These are phyloP conservation scores for Ustilago vetiveriae DNA, from an alignment of 1,284 basidiomycete genomes.

Conservation along the genomic window DNA sequence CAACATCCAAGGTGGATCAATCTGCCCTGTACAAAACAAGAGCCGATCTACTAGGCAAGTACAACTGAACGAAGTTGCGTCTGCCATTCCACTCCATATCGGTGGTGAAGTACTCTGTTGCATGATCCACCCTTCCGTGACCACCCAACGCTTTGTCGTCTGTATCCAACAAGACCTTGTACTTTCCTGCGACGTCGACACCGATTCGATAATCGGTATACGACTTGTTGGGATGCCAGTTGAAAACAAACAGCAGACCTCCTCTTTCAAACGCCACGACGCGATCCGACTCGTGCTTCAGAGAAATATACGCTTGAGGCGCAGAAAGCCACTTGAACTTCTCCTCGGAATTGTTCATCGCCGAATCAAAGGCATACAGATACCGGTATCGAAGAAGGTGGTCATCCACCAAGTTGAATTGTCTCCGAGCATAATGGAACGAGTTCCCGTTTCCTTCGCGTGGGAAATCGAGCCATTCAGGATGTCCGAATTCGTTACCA, in stretches of 20 bases:
- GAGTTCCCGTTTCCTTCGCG: slow-evolving; percentile 93
- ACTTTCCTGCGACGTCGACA: slow-evolving; percentile 85
- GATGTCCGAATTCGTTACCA: slow-evolving; percentile 97
- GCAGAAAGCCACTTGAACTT: slow-evolving; percentile 85
- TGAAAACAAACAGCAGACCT: slow-evolving; percentile 92
- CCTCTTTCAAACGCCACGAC: slow-evolving; percentile 92
- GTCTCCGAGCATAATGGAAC: slow-evolving; percentile 87
- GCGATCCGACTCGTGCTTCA: slow-evolving; percentile 80
- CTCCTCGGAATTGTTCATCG: slow-evolving; percentile 88
- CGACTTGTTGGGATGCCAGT: slow-evolving; percentile 88
- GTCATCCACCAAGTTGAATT: slow-evolving; percentile 95
- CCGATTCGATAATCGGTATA: slow-evolving; percentile 94
- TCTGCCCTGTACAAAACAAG: slow-evolving; percentile 72
- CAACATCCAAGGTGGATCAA: no score
- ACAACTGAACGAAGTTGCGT: slow-evolving; percentile 78
- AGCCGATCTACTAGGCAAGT: slow-evolving; percentile 79
- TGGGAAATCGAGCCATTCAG: slow-evolving; percentile 99
- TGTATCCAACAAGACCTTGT: slow-evolving; percentile 80
- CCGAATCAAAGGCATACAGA: slow-evolving; percentile 89
- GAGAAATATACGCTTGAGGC: slow-evolving; percentile 73
- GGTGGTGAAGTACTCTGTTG: slow-evolving; percentile 79
- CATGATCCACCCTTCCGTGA: slow-evolving; percentile 79
- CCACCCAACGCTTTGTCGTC: slow-evolving; percentile 85
- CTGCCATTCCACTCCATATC: slow-evolving; percentile 89
- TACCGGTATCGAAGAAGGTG: slow-evolving; percentile 85